Evolutionary conservation across 2,329 filamentous ascomycete species (phyloP), one percentile per base, ranked within the genome.

Genomic region (Diaporthe eres): DNA sequence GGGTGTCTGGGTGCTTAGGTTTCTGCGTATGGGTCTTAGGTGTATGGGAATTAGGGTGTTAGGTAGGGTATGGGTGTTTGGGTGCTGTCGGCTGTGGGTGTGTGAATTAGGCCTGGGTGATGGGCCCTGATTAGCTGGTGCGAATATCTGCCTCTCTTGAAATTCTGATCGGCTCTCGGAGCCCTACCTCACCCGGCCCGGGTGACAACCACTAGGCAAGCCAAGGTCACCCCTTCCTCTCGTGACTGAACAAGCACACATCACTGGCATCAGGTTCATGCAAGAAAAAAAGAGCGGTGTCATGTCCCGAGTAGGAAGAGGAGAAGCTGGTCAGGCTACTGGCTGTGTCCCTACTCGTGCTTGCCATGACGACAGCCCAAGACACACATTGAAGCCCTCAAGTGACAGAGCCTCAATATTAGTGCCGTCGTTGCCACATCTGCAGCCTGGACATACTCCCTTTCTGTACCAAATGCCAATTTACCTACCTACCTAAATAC

Each of bases 351-450:
- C 44, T 49, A 34, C 8, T 28, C 19, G 28, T 60, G 19, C 42
- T 67, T n/a, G 44, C 44, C 42, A 67, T 67, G 63, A 67, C 63
- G 63, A 67, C 63, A 51, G 28, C 22, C 44, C 63, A 67, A 67
- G 61, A 51, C 51, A 37, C 19, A 31, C 1, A 31, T 47, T 9
- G 15, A 51, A 37, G 42, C 15, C 44, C 61, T 49, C 61, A n/a
- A 31, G 42, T 67, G 42, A 47, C 19, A 37, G 31, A 49, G 44
- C 28, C 44, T 44, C 44, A 37, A 51, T 31, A 22, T 17, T 12
- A 37, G 10, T 13, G 63, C 10, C 28, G 15, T 22, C 28, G 15
- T 22, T 34, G 19, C 31, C 34, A 34, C 15, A 15, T 39, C 9
- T 13, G 12, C 19, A 8, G 10, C 10, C 17, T 37, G 4, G 5